Base-by-base conservation (phyloP, 2,329 filamentous ascomycete species). In the Ceratocystis albifundus region DNA sequence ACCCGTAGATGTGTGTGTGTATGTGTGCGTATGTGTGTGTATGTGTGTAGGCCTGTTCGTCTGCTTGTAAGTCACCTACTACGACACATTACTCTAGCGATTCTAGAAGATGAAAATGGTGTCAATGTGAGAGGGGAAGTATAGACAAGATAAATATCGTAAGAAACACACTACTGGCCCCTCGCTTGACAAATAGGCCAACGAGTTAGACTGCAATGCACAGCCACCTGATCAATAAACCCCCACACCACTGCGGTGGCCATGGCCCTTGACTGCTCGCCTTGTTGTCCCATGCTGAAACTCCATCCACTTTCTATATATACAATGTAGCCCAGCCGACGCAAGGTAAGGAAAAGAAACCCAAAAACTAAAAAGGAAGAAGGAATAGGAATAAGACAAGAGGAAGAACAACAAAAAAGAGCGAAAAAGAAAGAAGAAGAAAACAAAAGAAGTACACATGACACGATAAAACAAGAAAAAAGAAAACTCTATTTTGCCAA, bases 171-270 rank as follows among this genome's bases (percentile, higher is more conserved):
- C 25, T n/a, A 32, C 20, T n/a, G 53, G 53, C 20, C 15, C 53
- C 8, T n/a, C 55, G 32, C 28, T 59, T 8, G 48, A 53, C 20
- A 15, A 53, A 53, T 25, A 53, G 25, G 25, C 15, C 55, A 20
- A 6, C 28, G 12, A 59, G 55, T 30, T 30, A n/a, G 32, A 20
- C 32, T 30, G 32, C 30, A 59, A 30, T 59, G 55, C 55, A 59
- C 55, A 59, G 55, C 55, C 25, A 32, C 55, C 25, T 30, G 30
- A 36, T 30, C 55, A 30, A 53, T 53, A 53, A 8, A n/a, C 61
- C 61, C 41, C 44, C 61, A 46, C 61, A 50, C 45, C 61, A 50
- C 41, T 50, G 44, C 32, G 44, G 61, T 63, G 44, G 61, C 61
- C 61, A 48, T 30, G 44, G 22, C 17, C 22, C 10, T 62, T n/a